Percentiles rank a stretch among this genome's conserved stretches.
phyloP scores from a whole-genome alignment of 345 rosid genomes.

The Salix purpurea region DNA sequence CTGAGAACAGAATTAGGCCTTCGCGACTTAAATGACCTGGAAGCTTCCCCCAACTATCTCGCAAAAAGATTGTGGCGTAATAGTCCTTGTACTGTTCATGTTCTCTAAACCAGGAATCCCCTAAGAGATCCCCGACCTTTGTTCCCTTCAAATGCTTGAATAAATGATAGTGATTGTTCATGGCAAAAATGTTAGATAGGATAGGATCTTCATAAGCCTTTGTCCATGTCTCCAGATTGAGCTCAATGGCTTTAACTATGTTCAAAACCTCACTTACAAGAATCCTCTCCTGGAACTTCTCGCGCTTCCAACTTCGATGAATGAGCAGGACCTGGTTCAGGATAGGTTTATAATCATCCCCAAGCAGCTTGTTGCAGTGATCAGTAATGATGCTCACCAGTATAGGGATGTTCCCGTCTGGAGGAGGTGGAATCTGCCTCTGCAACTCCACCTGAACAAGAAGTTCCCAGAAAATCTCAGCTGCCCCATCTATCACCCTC shows the following conservation, averaged over 20 bases:
- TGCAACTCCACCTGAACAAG: constrained; percentile 83
- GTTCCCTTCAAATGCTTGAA: constrained; percentile 85
- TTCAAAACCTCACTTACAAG: constrained; percentile 63
- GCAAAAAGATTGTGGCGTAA: constrained; percentile 54
- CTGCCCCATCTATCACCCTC: constrained; percentile 77
- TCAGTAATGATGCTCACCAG: constrained; percentile 79
- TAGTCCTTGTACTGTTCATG: constrained; percentile 84
- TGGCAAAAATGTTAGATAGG: constrained; percentile 66
- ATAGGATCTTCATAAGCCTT: constrained; percentile 64
- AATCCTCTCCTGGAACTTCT: constrained; percentile 80
- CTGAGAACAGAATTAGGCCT: constrained; percentile 92
- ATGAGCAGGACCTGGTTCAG: constrained; percentile 75
- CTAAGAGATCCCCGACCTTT: constrained; percentile 66
- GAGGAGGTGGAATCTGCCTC: constrained; percentile 74
- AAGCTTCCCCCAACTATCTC: constrained; percentile 92
- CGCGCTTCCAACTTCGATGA: constrained; percentile 91
- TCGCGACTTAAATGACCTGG: constrained; percentile 88
- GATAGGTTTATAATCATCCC: constrained; percentile 74
- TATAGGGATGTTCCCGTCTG: constrained; percentile 75
- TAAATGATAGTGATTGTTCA: constrained; percentile 91
- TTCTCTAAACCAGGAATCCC: constrained; percentile 77
- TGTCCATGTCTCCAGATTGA: constrained; percentile 72
- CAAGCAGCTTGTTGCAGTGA: constrained; percentile 81
- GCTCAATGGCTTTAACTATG: constrained; percentile 64
- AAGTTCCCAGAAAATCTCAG: constrained; percentile 97